Evolutionary conservation across 2,329 filamentous ascomycete species (phyloP), one percentile per base, ranked within the genome.

Genomic region (Neofusicoccum sp.): DNA sequence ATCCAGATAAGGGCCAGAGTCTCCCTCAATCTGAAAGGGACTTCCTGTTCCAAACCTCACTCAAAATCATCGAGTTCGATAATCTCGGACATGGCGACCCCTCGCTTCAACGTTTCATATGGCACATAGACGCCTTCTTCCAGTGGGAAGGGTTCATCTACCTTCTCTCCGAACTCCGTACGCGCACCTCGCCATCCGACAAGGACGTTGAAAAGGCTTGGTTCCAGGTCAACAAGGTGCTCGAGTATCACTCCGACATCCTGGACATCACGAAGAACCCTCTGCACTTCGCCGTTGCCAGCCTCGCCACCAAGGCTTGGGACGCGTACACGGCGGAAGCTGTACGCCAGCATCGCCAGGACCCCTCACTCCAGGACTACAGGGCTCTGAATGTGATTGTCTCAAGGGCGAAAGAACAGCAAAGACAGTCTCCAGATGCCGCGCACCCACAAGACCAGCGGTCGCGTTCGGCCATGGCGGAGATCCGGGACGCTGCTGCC

Each of bases 81-180:
- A 80, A 76, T 48, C 67, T 80, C 22, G 71, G 72, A 0, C 76
- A 79, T 59, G 75, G 72, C 1, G 79, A 76, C 34, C 70, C 73
- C 33, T 71, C 72, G 28, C 71, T 79, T 59, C 73, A 76, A 39
- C 72, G 74, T n/a, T 83, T 78, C 64, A 67, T 73, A 31, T 83
- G 81, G 80, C 79, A 82, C 67, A 72, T 78, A 58, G 75, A 81
- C 31, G 71, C 76, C 33, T 77, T 82, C 43, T 85, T 83, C 68
- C 77, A 79, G 22, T 85, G 82, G 81, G 82, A 84, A 60, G 77
- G 81, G 8, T 77, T 83, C 48, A 79, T 84, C n/a, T 80, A 82
- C 67, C 74, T 85, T 49, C 70, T 85, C 37, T 68, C 67, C 1
- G 68, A 74, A 41, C 66, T 76, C 12, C 68, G 72, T 1, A 65